Percentiles rank a stretch among this genome's conserved stretches.
Evolutionary conservation across 805 yeast genomes (phyloP).

Genomic region (Candida jianshihensis): DNA sequence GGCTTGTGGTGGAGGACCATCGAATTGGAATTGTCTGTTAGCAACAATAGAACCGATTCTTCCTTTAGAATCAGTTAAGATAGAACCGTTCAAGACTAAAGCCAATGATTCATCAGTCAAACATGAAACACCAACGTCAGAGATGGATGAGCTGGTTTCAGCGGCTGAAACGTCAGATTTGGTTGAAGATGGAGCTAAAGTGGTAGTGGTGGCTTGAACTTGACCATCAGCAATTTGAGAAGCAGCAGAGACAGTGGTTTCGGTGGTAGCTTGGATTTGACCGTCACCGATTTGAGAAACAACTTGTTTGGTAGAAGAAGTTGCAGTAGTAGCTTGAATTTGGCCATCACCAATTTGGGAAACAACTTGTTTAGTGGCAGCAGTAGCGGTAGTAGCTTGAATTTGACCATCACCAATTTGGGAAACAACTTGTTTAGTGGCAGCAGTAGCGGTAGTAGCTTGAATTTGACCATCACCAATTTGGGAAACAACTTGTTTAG

Average conservation of each 20-base stretch:
- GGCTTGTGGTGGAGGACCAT: slow-evolving; percentile 83
- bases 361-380: slow-evolving; percentile 35
- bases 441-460: slow-evolving; percentile 24
- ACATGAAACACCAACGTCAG: slow-evolving; percentile 30
- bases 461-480: slow-evolving; percentile 26
- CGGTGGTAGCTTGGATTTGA: slow-evolving; percentile 45
- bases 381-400: slow-evolving; percentile 30
- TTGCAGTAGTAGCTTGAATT: slow-evolving; percentile 40
- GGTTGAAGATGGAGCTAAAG: slow-evolving; percentile 19
- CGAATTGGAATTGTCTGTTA: slow-evolving; percentile 81
- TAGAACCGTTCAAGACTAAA: slow-evolving; percentile 43
- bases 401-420: slow-evolving; percentile 61
- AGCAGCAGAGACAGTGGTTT: slow-evolving; percentile 18
- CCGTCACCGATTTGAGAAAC: slow-evolving; percentile 37
- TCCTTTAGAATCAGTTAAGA: slow-evolving; percentile 51
- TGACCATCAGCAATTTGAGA: slow-evolving; percentile 26
- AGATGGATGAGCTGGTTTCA: slow-evolving; percentile 3
- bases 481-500: slow-evolving; percentile 20
- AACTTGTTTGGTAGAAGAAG: too few relatives aligned
- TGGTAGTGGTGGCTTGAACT: slow-evolving; percentile 23
- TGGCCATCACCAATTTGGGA: slow-evolving; percentile 61
- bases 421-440: slow-evolving; percentile 38
- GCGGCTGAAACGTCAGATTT: slow-evolving; percentile 15
- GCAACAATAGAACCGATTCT: slow-evolving; percentile 78
- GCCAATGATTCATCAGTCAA: slow-evolving; percentile 42